Evolutionary conservation across 257 asterid species (phyloP).

Genomic region (Primulina eburnea): DNA sequence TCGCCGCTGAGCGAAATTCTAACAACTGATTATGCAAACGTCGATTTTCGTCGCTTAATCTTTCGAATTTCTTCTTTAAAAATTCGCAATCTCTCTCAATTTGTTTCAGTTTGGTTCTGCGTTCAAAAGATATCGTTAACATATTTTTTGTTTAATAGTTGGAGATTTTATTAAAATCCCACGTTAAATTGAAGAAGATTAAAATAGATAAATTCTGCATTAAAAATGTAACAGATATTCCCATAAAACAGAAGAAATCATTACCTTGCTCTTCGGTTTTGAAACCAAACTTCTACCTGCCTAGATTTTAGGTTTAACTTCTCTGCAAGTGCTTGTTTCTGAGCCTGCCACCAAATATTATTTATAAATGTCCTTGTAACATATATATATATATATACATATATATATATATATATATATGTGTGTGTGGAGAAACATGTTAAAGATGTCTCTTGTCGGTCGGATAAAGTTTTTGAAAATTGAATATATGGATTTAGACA

Average conservation of each 20-base stretch:
- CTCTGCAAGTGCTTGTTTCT: slow-evolving; percentile 46
- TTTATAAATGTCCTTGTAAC: background rate
- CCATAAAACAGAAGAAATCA: no score
- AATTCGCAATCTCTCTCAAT: slow-evolving; percentile 52
- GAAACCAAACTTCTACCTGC: slow-evolving; percentile 74
- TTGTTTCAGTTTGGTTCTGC: slow-evolving; percentile 69
- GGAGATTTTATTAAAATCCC: background rate
- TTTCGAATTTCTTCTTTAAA: slow-evolving; percentile 49
- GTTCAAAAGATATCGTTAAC: background rate
- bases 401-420: no score
- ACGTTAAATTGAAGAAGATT: background rate
- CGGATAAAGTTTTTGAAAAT: no score
- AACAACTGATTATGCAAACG: slow-evolving; percentile 48
- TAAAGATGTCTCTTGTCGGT: no score
- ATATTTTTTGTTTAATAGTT: background rate
- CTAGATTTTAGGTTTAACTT: slow-evolving; percentile 46
- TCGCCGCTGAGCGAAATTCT: slow-evolving; percentile 33
- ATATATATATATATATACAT: no score
- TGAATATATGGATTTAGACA: no score
- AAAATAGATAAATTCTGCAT: background rate
- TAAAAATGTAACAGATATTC: background rate
- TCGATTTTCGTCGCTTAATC: slow-evolving; percentile 42
- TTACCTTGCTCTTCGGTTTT: slow-evolving; percentile 66
- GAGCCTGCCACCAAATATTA: slow-evolving; percentile 34
- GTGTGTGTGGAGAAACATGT: no score